These are phyloP conservation scores for Nicotiana paniculata DNA, from an alignment of 257 asterid species.

Conservation along the genomic window DNA sequence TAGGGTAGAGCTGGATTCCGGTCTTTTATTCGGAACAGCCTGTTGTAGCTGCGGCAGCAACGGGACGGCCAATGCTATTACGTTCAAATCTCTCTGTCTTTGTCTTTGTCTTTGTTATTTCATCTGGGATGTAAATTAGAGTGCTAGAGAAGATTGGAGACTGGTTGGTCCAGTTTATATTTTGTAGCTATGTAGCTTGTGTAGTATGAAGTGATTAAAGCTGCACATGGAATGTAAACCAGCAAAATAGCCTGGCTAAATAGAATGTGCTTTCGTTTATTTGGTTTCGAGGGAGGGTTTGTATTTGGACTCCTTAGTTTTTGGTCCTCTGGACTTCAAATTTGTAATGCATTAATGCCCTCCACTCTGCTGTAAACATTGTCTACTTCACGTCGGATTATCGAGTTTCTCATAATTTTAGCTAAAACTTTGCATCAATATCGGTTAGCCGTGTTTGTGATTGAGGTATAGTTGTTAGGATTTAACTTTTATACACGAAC, in stretches of 20 bases:
- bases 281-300: background rate
- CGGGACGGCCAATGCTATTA: conserved; percentile 6
- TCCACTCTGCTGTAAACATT: background rate
- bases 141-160: background rate
- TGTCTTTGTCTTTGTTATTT: background rate
- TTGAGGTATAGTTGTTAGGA: too few relatives aligned
- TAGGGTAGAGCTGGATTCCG: conserved; percentile 26
- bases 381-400: background rate
- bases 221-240: background rate
- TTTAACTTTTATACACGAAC: too few relatives aligned
- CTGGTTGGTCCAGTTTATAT: background rate
- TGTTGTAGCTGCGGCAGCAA: conserved; percentile 12
- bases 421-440: background rate
- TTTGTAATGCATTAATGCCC: background rate
- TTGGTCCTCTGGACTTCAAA: background rate
- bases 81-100: background rate
- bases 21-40: conserved; percentile 26
- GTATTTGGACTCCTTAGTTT: background rate
- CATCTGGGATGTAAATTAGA: background rate
- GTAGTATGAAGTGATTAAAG: background rate
- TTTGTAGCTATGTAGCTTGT: background rate
- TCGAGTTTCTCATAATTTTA: background rate
- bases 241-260: background rate
- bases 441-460: too few relatives aligned
- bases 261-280: background rate